Evolutionary conservation across 2,329 filamentous ascomycete genomes (phyloP).

Genomic region (Pseudogymnoascus sp.): DNA sequence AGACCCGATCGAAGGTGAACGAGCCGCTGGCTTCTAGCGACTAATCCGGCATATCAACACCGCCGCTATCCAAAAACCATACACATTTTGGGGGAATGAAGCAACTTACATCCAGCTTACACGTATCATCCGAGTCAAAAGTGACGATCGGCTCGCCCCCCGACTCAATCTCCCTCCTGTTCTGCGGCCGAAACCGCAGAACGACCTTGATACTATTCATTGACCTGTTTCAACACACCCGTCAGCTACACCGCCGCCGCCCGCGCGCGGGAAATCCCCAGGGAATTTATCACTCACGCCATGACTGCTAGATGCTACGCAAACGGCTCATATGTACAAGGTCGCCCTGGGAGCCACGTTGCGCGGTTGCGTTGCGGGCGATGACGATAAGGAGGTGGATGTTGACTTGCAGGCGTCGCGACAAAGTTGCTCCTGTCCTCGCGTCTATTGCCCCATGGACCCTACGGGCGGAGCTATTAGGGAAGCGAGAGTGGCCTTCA

Average conservation of each 20-base stretch:
- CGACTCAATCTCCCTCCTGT: conserved; percentile 83
- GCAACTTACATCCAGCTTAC: conserved; percentile 65
- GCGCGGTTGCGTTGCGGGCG: background rate
- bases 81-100: background rate
- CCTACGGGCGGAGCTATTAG: background rate
- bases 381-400: conserved; percentile 9
- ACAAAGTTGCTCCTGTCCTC: background rate
- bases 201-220: conserved; percentile 76
- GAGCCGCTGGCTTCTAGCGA: conserved; percentile 73
- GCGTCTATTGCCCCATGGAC: conserved; percentile 1
- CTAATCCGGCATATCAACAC: conserved; percentile 35
- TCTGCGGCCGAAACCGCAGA: conserved; percentile 94
- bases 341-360: conserved; percentile 6
- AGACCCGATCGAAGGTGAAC: conserved; percentile 97
- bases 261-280: background rate
- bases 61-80: background rate
- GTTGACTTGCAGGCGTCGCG: conserved; percentile 1
- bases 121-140: conserved; percentile 85
- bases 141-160: conserved; percentile 87
- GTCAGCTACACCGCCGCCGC: background rate
- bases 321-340: conserved; percentile 2
- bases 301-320: conserved; percentile 2
- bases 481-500: conserved; percentile 3
- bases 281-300: background rate
- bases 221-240: conserved; percentile 19